Evolutionary conservation across 2,329 filamentous ascomycete species (phyloP), one percentile per base, ranked within the genome.

Genomic region (Alternaria longipes): DNA sequence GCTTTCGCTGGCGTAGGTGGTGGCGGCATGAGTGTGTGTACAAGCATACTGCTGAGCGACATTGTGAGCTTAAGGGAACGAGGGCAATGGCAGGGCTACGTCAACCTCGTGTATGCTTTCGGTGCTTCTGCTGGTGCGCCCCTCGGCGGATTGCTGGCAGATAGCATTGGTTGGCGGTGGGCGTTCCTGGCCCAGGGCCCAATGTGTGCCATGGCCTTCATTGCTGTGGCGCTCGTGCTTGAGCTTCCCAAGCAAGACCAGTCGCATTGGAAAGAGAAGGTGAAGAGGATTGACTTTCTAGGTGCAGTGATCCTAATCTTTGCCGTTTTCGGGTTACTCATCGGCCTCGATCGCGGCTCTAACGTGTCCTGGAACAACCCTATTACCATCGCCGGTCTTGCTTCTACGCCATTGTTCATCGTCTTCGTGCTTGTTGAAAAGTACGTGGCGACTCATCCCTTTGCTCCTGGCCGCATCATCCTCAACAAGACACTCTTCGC

Each of bases 121-220:
- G 91, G 91, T n/a, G 85, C 90, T 4, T 86, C 87, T 5, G 83
- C 84, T 5, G 91, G 91, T 3, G 91, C 89, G 5, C 58, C 91
- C 0, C 66, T 94, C 0, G 91, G 86, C 16, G 91, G 91, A 3
- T 75, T 91, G 7, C 76, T 93, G n/a, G 87, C 90, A 0, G 91
- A 93, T 75, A 86, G 84, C 5, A 84, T 93, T 53, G 90, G 91
- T 34, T 93, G 91, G 91, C 82, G 91, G 66, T 93, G 90, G 89
- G 86, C 90, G 0, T 94, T 95, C 72, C 76, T 92, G 12, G 83
- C 83, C 3, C 92, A 94, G 74, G 86, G 87, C 0, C 91, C 91
- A 2, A 74, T 93, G 5, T 91, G 90, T 60, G 73, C 89, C 8
- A 52, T 89, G 2, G 91, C 91, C 2, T 87, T 91, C 67, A 47